phyloP scores from a whole-genome alignment of 345 rosid species.

The Clarkia xantiana region DNA sequence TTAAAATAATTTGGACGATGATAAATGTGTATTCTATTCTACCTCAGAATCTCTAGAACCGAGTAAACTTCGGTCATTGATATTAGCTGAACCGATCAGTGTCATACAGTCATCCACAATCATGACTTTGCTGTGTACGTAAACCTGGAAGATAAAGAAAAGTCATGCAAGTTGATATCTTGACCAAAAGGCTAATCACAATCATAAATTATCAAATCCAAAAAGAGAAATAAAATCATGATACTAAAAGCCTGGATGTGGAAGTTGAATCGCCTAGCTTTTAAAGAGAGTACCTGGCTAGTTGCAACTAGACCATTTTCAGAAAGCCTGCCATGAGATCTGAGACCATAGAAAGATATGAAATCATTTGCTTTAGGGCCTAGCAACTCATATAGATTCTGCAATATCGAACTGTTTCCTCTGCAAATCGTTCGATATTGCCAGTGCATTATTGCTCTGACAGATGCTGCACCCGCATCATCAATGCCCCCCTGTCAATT shows the following conservation, averaged over 20 bases:
- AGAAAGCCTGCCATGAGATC: slow-evolving; percentile 73
- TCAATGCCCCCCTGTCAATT: slow-evolving; percentile 77
- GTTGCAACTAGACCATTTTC: slow-evolving; percentile 81
- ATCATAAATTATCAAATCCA: too few species aligned
- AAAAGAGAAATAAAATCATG: too few species aligned
- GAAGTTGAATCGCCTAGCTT: background rate
- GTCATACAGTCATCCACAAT: slow-evolving; percentile 61
- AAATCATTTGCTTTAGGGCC: slow-evolving; percentile 67
- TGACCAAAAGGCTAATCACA: too few species aligned
- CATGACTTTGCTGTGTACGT: slow-evolving; percentile 96
- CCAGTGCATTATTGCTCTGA: slow-evolving; percentile 99
- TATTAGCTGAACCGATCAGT: slow-evolving; percentile 86
- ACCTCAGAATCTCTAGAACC: slow-evolving; percentile 99
- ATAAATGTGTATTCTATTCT: slow-evolving; percentile 4
- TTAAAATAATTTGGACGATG: background rate
- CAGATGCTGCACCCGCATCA: slow-evolving; percentile 94
- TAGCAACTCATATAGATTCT: slow-evolving; percentile 54
- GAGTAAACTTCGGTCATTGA: slow-evolving; percentile 90
- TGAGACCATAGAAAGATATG: slow-evolving; percentile 90
- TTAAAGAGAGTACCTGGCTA: slow-evolving; percentile 51
- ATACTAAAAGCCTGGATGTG: background rate
- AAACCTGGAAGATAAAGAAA: slow-evolving; percentile 35
- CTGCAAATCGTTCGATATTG: slow-evolving; percentile 93
- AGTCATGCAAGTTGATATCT: background rate
- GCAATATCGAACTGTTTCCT: slow-evolving; percentile 82